These are phyloP conservation scores for Lyophyllum shimeji DNA, from an alignment of 768 basidiomycete species.

Conservation along the genomic window DNA sequence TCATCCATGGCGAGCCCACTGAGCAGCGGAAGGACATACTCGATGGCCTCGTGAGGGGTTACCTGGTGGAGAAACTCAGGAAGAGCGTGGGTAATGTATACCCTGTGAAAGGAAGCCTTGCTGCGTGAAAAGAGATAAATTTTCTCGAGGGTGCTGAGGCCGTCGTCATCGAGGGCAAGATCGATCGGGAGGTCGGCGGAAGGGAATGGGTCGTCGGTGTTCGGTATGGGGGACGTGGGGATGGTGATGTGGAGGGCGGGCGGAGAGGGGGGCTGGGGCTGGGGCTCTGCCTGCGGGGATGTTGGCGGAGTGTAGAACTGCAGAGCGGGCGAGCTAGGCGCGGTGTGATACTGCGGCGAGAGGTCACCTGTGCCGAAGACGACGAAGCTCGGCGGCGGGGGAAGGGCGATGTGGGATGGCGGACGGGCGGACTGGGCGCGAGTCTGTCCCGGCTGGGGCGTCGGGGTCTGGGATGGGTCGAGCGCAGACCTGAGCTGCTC, in stretches of 20 bases:
- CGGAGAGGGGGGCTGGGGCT: slow-evolving; percentile 20
- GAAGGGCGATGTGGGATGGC: slow-evolving; percentile 33
- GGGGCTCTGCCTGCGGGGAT: slow-evolving; percentile 32
- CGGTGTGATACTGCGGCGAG: slow-evolving; percentile 42
- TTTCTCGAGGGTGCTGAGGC: slow-evolving; percentile 81
- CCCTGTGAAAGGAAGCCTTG: slow-evolving; percentile 57
- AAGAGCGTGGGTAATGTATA: slow-evolving; percentile 84
- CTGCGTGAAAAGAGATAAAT: slow-evolving; percentile 90
- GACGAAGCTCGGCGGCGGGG: slow-evolving; percentile 29
- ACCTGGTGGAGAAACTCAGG: slow-evolving; percentile 77
- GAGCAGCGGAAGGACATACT: slow-evolving; percentile 92
- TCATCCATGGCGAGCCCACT: slow-evolving; percentile 83
- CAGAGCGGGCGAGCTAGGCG: slow-evolving; percentile 43
- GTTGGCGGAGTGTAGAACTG: slow-evolving; percentile 37
- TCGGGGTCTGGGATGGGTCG: slow-evolving; percentile 8
- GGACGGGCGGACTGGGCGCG: slow-evolving; percentile 4
- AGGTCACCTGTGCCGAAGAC: slow-evolving; percentile 36
- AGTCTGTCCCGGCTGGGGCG: slow-evolving; percentile 1
- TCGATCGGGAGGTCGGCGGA: slow-evolving; percentile 36
- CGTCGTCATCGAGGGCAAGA: slow-evolving; percentile 68
- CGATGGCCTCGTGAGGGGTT: slow-evolving; percentile 83
- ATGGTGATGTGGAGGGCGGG: slow-evolving; percentile 24
- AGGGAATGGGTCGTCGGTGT: slow-evolving; percentile 38
- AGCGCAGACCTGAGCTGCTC: slow-evolving; percentile 9
- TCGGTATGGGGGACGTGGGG: slow-evolving; percentile 20